Evolutionary conservation across 2,329 filamentous ascomycete genomes (phyloP), one percentile per base, ranked within the genome.

Genomic region (Aureobasidium namibiae): DNA sequence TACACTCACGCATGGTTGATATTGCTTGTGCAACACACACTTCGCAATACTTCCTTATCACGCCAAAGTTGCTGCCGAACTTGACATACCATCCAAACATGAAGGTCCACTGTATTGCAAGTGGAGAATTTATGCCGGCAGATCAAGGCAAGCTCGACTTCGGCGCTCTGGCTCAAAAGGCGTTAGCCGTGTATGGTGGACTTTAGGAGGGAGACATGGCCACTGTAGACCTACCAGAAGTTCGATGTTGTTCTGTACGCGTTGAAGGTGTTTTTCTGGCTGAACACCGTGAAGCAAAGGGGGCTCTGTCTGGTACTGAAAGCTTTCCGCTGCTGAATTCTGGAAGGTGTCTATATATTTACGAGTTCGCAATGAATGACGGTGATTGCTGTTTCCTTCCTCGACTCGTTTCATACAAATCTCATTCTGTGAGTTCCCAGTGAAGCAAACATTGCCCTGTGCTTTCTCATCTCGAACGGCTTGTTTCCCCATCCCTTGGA

Each of bases 1-100:
- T 99, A 16, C 94, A 99, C 75, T 90, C 92, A 70, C 89, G 94
- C 63, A 95, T 99, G 88, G 94, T 99, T 9, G 91, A 96, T 69
- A 96, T 99, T 69, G 94, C 94, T 44, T 97, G 94, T 73, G 83
- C 84, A 65, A 86, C 91, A 72, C 60, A 75, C n/a, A 81, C 81
- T 24, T 80, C 80, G 48, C 84, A 87, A 75, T 99, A 99, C 76
- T 99, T 99, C 77, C 84, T 99, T 63, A 95, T 99, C 76, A 99
- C 94, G 44, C 94, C 94, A 4, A 99, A 99, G 76, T 79, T 99
- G 62, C 83, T 99, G 61, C 88, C 85, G 5, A 89, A 88, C 11
- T 77, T 99, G 61, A 84, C 85, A 65, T 99, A 96, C 72, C 89
- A 96, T 70, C 80, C 82, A 58, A 88, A 91, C 65, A 99, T 99